These are phyloP conservation scores for Besnoitia besnoiti DNA, from an alignment of 169 alveolate species.

Conservation along the genomic window DNA sequence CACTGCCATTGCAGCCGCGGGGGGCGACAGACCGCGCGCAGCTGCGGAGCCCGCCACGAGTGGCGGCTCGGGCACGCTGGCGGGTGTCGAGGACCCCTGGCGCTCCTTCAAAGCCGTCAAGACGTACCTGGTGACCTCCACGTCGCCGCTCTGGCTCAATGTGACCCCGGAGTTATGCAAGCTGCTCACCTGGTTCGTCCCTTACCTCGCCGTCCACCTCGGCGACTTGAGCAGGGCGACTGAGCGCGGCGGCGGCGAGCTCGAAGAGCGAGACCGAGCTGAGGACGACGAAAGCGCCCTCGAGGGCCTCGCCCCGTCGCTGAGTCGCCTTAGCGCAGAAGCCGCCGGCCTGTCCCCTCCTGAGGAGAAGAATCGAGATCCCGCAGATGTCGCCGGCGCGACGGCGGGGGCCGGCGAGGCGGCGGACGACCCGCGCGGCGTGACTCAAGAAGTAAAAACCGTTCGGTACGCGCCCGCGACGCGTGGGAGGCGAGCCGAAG, in stretches of 20 bases:
- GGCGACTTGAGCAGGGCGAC: slow-evolving; percentile 26
- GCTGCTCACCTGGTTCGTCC: slow-evolving; percentile 80
- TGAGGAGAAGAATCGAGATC: too few species aligned
- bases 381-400: too few species aligned
- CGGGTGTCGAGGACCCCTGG: slow-evolving; percentile 72
- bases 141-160: slow-evolving; percentile 80
- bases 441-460: too few species aligned
- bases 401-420: too few species aligned
- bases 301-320: not conserved
- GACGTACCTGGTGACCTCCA: slow-evolving; percentile 77
- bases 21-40: not conserved
- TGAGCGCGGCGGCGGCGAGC: not conserved
- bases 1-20: not conserved
- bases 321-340: too few species aligned
- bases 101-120: slow-evolving; percentile 75
- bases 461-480: not conserved
- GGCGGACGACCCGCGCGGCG: too few species aligned
- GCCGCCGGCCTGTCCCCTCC: too few species aligned
- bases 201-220: slow-evolving; percentile 77
- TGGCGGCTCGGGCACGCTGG: slow-evolving; percentile 22
- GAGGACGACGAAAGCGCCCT: not conserved
- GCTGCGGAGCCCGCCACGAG: slow-evolving; percentile 61
- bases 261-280: not conserved
- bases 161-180: slow-evolving; percentile 85
- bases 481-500: not conserved